Percentiles rank a stretch among this genome's conserved stretches.
Conservation (phyloP, 2,329 filamentous ascomycete species). For the Arthrobotrys sphaeroides region DNA sequence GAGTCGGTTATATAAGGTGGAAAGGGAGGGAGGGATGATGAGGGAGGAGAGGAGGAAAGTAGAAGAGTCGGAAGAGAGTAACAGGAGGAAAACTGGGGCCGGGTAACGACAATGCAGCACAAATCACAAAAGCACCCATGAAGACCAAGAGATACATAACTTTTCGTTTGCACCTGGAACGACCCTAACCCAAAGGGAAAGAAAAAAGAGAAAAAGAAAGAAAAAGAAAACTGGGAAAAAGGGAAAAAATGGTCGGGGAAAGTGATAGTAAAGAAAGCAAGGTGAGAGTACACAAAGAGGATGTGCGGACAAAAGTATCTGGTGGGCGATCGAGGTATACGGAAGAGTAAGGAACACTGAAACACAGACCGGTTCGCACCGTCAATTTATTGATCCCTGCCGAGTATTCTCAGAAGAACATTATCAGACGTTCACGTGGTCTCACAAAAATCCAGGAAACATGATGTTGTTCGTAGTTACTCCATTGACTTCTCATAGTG, state of each 20-base stretch:
- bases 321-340: neutral
- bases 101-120: constrained; percentile 3
- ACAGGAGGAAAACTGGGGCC: no score
- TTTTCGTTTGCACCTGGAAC: constrained; percentile 53
- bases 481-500: neutral
- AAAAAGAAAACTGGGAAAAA: constrained; percentile 13
- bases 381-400: neutral
- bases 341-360: neutral
- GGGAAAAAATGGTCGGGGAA: neutral
- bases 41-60: neutral
- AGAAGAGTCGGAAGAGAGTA: neutral
- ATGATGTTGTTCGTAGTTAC: neutral
- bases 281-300: no score
- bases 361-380: neutral
- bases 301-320: neutral
- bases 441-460: neutral
- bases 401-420: neutral
- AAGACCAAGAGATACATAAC: constrained; percentile 53
- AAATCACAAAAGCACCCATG: constrained; percentile 34
- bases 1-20: no score
- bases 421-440: neutral
- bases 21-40: neutral
- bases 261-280: neutral
- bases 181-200: constrained; percentile 48
- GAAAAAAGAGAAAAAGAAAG: constrained; percentile 9